Evolutionary conservation across 306 rosid genomes (phyloP).

Genomic region (Dalbergia oliveri): DNA sequence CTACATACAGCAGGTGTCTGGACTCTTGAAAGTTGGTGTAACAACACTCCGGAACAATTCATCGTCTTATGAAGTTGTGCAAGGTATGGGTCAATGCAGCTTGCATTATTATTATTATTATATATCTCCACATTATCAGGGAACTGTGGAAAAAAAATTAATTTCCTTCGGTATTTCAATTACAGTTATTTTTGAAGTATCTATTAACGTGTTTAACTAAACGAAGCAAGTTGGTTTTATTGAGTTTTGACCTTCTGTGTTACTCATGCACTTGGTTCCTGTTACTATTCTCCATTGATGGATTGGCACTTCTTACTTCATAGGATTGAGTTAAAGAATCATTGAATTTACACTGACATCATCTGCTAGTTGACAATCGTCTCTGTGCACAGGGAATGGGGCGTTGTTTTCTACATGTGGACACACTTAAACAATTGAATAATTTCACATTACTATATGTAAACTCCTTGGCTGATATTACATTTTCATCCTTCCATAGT

Average conservation of each 20-base stretch:
- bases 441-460: not conserved
- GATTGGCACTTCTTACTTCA: not conserved
- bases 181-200: constrained; percentile 8
- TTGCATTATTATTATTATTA: constrained; percentile 9
- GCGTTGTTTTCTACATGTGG: not conserved
- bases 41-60: constrained; percentile 85
- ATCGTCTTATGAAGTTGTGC: constrained; percentile 86
- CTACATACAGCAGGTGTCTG: constrained; percentile 91
- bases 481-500: not conserved
- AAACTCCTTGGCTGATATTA: not conserved
- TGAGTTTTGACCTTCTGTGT: constrained; percentile 17
- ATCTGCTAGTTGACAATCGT: constrained; percentile 1
- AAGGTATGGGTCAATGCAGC: constrained; percentile 65
- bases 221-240: not conserved
- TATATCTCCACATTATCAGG: not conserved
- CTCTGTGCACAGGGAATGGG: not conserved
- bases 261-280: constrained; percentile 14
- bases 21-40: constrained; percentile 86
- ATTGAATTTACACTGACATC: constrained; percentile 9
- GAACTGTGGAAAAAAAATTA: not conserved
- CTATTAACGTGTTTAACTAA: constrained; percentile 1
- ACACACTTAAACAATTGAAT: not conserved
- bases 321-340: constrained; percentile 2
- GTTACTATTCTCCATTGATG: not conserved
- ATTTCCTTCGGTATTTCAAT: constrained; percentile 23